A percentile compares a stretch with the other conserved stretches of the same genome.
These are phyloP conservation scores for Galeopsis tetrahit DNA, from an alignment of 257 asterid genomes.

Conservation along the genomic window DNA sequence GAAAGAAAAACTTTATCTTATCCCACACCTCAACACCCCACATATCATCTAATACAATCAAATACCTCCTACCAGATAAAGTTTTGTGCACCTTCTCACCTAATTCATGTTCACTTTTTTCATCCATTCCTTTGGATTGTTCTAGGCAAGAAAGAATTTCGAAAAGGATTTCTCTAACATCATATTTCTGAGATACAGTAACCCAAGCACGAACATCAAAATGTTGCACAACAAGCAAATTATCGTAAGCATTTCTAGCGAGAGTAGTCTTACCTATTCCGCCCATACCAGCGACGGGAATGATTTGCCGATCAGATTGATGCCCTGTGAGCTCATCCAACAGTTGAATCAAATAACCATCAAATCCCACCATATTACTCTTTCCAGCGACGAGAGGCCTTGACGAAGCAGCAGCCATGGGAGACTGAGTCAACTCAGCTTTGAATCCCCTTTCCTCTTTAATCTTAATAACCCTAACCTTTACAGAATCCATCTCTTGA, in stretches of 20 bases:
- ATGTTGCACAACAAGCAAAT: not conserved
- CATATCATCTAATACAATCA: slow-evolving; percentile 10
- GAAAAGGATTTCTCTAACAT: not conserved
- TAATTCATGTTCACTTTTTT: not conserved
- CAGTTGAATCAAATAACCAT: not conserved
- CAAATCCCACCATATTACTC: slow-evolving; percentile 27
- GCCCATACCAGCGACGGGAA: slow-evolving; percentile 11
- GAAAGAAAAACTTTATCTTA: not conserved
- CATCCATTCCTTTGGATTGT: not conserved
- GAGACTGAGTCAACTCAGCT: not conserved
- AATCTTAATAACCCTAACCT: not conserved
- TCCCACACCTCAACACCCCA: slow-evolving; percentile 21
- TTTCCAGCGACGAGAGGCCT: too few species aligned
- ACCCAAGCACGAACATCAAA: slow-evolving; percentile 26
- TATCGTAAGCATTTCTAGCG: not conserved
- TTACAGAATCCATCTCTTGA: not conserved
- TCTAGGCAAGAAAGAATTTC: not conserved
- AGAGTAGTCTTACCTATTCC: slow-evolving; percentile 29
- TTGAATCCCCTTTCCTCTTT: not conserved
- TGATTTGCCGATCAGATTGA: not conserved
- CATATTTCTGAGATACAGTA: not conserved
- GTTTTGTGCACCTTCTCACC: not conserved
- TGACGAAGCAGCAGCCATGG: not conserved
- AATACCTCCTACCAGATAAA: not conserved
- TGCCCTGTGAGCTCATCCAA: not conserved